Percentiles rank a stretch among this genome's conserved stretches.
Evolutionary conservation across 192 early-diverging fungal genomes (phyloP).

Genomic region (Umbelopsis vinacea): DNA sequence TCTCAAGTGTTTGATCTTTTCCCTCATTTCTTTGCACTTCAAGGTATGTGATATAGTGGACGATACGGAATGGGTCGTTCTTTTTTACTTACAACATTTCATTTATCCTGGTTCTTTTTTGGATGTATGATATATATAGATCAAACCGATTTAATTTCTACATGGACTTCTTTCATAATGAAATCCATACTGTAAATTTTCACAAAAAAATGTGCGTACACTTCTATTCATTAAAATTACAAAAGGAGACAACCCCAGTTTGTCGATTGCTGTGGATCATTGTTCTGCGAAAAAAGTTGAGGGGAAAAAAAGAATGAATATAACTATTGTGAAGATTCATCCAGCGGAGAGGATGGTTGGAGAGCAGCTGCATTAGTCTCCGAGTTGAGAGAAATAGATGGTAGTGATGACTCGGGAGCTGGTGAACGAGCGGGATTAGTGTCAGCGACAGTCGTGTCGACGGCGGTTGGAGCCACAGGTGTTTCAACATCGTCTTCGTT

Average conservation of each 20-base stretch:
- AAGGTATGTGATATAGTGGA: slow-evolving; percentile 66
- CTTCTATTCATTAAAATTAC: slow-evolving; percentile 21
- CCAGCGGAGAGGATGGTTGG: neutral
- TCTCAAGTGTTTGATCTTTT: slow-evolving; percentile 95
- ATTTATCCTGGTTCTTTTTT: neutral
- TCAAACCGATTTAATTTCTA: slow-evolving; percentile 37
- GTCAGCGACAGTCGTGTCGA: neutral
- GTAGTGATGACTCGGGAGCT: slow-evolving; percentile 5
- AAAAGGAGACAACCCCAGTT: slow-evolving; percentile 11
- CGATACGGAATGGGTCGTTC: too few species aligned
- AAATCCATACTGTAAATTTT: slow-evolving; percentile 12
- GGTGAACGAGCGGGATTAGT: neutral
- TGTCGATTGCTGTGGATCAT: slow-evolving; percentile 8
- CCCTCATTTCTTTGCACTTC: slow-evolving; percentile 93
- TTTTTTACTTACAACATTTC: neutral
- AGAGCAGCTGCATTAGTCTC: neutral
- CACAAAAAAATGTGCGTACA: neutral
- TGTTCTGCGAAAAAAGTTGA: neutral
- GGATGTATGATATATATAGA: slow-evolving; percentile 21
- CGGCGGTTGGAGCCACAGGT: neutral
- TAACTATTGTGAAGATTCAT: slow-evolving; percentile 6
- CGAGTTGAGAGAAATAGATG: slow-evolving; percentile 7
- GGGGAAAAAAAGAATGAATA: too few species aligned
- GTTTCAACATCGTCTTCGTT: slow-evolving; percentile 30
- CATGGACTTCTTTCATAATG: slow-evolving; percentile 10